Evolutionary conservation across 306 rosid species (phyloP).

Genomic region (Pachyrhizus erosus): DNA sequence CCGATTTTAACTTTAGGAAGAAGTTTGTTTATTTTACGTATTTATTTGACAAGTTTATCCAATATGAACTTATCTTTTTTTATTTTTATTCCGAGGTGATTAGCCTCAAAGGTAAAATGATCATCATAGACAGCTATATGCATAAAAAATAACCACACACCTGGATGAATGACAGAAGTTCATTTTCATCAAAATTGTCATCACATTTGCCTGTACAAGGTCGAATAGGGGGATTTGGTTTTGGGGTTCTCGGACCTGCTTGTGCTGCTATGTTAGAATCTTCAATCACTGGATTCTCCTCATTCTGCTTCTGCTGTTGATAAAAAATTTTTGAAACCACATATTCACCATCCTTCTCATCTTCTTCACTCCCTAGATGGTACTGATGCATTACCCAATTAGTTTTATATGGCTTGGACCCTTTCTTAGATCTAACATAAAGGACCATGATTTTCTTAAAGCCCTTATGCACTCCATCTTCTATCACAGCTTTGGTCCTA

Average conservation of each 20-base stretch:
- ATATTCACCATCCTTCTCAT: slow-evolving; percentile 74
- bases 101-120: slow-evolving; percentile 3
- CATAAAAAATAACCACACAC: slow-evolving; percentile 43
- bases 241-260: slow-evolving; percentile 76
- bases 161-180: slow-evolving; percentile 46
- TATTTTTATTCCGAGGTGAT: not conserved
- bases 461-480: slow-evolving; percentile 57
- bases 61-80: not conserved
- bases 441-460: slow-evolving; percentile 87
- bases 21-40: not conserved
- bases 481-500: slow-evolving; percentile 45
- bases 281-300: slow-evolving; percentile 48
- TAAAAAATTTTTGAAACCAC: slow-evolving; percentile 76
- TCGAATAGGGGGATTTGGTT: slow-evolving; percentile 61
- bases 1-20: not conserved
- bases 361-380: slow-evolving; percentile 81
- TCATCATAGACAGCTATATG: not conserved
- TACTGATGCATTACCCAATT: slow-evolving; percentile 89
- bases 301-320: slow-evolving; percentile 62
- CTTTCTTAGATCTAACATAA: slow-evolving; percentile 63
- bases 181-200: slow-evolving; percentile 43
- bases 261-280: slow-evolving; percentile 47
- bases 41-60: not conserved
- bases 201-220: slow-evolving; percentile 59
- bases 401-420: slow-evolving; percentile 64